Base-by-base conservation (phyloP, 2,329 filamentous ascomycete species). In the Parascedosporium putredinis region DNA sequence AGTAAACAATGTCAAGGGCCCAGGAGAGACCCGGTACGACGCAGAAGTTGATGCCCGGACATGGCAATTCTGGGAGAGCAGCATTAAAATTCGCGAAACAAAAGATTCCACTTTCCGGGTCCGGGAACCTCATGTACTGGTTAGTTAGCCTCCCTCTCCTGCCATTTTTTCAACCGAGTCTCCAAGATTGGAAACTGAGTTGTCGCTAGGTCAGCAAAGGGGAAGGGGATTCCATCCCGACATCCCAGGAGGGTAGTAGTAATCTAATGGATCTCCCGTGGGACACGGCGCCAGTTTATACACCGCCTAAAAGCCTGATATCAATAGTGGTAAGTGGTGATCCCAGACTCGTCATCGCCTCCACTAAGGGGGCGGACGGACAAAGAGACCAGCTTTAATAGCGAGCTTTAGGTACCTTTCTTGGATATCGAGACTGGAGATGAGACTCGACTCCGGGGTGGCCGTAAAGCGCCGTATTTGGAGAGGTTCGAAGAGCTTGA, bases 51-150 rank as follows among this genome's bases (percentile, higher is more conserved):
- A 50, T 22, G 8, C 20, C 5, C 16, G 23, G 12, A 36, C 29
- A 25, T 50, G 49, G 49, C 29, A 45, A 38, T 50, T 50, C 42
- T 50, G 45, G 40, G 23, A 46, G 10, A 50, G 27, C 16, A 50
- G 42, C 42, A 50, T 50, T 27, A 45, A 45, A 34, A 24, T 50
- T 14, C 49, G 29, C 7, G 49, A 36, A 31, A 50, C 49, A 9
- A 46, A 50, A 16, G 31, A 40, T 36, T 18, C 16, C 12, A 16
- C 20, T 27, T 45, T 18, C 14, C 34, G 49, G 6, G 29, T 50
- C 18, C 12, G 49, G 24, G 46, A 14, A 14, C 49, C 40, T 10
- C 49, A 50, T 18, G 42, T 46, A n/a, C 7, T 27, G 5, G 49
- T 46, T 24, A 34, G 49, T 36, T 23, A 18, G 4, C 34, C 22